Evolutionary conservation across 768 basidiomycete species (phyloP), one percentile per base, ranked within the genome.

Genomic region (Trametes villosa): DNA sequence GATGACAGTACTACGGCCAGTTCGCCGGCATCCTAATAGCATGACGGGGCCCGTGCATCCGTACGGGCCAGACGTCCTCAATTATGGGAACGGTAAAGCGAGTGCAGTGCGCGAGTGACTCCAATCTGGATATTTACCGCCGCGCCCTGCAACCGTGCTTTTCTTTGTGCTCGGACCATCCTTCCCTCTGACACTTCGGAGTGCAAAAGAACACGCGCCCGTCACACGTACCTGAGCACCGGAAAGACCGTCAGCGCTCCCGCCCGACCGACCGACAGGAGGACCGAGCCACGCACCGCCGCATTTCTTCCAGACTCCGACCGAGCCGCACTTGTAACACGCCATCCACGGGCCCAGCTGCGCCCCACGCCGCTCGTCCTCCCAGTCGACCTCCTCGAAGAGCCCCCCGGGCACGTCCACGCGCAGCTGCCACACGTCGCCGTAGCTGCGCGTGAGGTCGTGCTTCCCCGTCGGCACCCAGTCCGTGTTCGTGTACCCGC

Each of bases 401-500:
- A 69, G 63, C 3, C 75, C 75, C 12, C 78, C 75, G 11, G 72
- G 70, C 15, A 74, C 59, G 55, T 79, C 77, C 30, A 78, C 47
- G 42, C 69, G 60, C 20, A 80, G 64, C 61, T 77, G 72, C 77
- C 77, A 79, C 17, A 80, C 36, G 62, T 79, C 78, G 4, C 72
- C 69, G 56, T 76, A 78, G 5, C 66, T 68, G 7, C 71, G 65
- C 20, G 76, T 67, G 30, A 72, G 38, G 15, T 52, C 61, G 31
- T 68, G 65, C 34, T 70, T 70, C 1, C 72, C 67, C 9, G 68
- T 67, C 2, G 73, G 75, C 12, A 79, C 74, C 60, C 68, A 78
- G 45, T 76, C 69, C 20, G 69, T 70, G 66, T 77, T 79, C 31
- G 75, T 75, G 67, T 78, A 79, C 2, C 78, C 78, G 22, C 77